These are phyloP conservation scores for Elymus sibiricus DNA, from an alignment of 176 grass and related monocot genomes.

Conservation along the genomic window DNA sequence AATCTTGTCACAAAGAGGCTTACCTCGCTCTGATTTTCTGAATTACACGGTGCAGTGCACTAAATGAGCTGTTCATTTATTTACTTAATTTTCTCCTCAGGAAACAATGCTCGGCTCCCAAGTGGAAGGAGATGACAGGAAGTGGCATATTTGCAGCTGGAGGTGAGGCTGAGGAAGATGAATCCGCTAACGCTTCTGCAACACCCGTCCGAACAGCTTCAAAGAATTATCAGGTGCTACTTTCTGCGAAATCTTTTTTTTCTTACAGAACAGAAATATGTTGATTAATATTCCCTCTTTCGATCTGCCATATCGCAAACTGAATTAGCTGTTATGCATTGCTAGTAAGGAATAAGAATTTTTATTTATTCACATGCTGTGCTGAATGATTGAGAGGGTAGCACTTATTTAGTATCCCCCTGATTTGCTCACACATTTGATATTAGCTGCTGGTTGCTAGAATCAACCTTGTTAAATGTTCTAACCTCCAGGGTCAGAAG, in stretches of 20 bases:
- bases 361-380: background rate
- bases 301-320: too few relatives aligned
- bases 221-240: slow-evolving; percentile 66
- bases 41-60: background rate
- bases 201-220: slow-evolving; percentile 46
- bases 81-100: slow-evolving; percentile 28
- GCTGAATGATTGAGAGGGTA: background rate
- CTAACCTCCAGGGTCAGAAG: background rate
- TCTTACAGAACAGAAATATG: background rate
- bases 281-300: background rate
- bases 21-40: background rate
- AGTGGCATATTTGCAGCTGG: slow-evolving; percentile 82
- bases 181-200: slow-evolving; percentile 38
- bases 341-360: background rate
- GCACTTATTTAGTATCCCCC: background rate
- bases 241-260: background rate
- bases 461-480: slow-evolving; percentile 29
- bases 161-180: slow-evolving; percentile 53
- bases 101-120: slow-evolving; percentile 92
- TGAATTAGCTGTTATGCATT: background rate
- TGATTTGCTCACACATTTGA: background rate
- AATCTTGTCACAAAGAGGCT: too few relatives aligned
- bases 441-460: slow-evolving; percentile 6
- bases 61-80: background rate
- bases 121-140: slow-evolving; percentile 97